These are phyloP conservation scores for Alisma plantagoaquatica DNA, from an alignment of 106 monocot species.

Conservation along the genomic window DNA sequence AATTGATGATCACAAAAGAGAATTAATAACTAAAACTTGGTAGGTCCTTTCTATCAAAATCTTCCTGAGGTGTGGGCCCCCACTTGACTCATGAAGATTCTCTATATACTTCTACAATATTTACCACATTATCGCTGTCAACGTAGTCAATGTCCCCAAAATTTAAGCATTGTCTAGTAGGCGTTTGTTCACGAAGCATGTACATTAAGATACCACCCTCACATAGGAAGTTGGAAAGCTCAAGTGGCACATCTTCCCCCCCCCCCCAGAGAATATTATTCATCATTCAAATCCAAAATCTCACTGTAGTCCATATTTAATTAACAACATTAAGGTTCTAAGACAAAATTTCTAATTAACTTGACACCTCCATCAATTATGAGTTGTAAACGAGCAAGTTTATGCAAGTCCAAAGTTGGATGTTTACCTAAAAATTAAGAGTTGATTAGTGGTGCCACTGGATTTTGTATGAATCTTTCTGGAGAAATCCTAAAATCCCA, in stretches of 20 bases:
- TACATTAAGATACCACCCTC: conserved; percentile 42
- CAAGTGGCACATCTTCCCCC: conserved; percentile 12
- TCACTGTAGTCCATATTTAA: conserved; percentile 30
- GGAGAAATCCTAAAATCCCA: too few species aligned
- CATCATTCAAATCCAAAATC: conserved; percentile 55
- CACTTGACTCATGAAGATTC: conserved; percentile 58
- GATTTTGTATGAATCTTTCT: too few species aligned
- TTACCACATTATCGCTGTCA: conserved; percentile 31
- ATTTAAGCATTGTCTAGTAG: conserved; percentile 67
- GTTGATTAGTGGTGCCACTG: too few species aligned
- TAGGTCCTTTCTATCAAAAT: conserved; percentile 29
- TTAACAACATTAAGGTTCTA: too few species aligned
- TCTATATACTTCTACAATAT: conserved; percentile 29
- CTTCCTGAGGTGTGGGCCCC: conserved; percentile 75
- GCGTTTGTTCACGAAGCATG: conserved; percentile 80
- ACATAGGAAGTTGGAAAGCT: conserved; percentile 37
- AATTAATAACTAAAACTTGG: conserved; percentile 10
- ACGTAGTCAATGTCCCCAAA: conserved; percentile 19
- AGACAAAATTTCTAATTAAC: too few species aligned
- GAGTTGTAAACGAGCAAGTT: too few species aligned
- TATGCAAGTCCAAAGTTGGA: too few species aligned
- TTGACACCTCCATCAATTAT: too few species aligned
- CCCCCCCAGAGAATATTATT: conserved; percentile 45
- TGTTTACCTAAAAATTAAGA: too few species aligned
- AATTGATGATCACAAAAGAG: conserved; percentile 7